Evolutionary conservation across 257 asterid genomes (phyloP).

Genomic region (Hygrophila difformis): DNA sequence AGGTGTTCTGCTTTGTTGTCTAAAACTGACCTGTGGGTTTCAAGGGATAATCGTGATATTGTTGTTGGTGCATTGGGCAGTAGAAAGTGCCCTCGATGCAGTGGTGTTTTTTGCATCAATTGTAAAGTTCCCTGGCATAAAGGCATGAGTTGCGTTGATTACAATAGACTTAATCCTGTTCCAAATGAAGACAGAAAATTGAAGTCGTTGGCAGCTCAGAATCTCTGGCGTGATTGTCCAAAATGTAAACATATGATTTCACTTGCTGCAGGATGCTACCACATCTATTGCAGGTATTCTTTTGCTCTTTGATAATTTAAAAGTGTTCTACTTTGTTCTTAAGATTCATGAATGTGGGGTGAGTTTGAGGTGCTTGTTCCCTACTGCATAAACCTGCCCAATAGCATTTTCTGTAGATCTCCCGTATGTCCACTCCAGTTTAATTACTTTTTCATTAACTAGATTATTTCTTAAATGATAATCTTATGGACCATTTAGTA

Average conservation of each 20-base stretch:
- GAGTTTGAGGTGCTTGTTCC: background rate
- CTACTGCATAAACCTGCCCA: background rate
- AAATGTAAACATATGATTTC: constrained; percentile 51
- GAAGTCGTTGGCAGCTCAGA: constrained; percentile 36
- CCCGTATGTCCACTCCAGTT: too few relatives aligned
- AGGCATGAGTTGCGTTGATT: constrained; percentile 27
- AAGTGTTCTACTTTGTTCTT: background rate
- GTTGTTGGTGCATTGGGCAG: background rate
- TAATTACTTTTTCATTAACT: too few relatives aligned
- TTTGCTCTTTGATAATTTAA: background rate
- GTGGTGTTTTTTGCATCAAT: constrained; percentile 33
- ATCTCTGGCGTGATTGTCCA: constrained; percentile 55
- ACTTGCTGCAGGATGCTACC: constrained; percentile 61
- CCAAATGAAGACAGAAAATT: constrained; percentile 35
- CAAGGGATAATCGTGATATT: background rate
- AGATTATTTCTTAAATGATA: too few relatives aligned
- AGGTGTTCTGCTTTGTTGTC: constrained; percentile 48
- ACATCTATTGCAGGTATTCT: constrained; percentile 58
- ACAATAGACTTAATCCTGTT: constrained; percentile 24
- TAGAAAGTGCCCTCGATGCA: constrained; percentile 41
- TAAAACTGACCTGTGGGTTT: constrained; percentile 23
- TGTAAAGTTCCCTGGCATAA: constrained; percentile 63
- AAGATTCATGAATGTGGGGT: background rate
- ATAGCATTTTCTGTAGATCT: too few relatives aligned
- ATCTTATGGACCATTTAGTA: too few relatives aligned